A percentile compares a stretch with the other conserved stretches of the same genome.
phyloP scores from a whole-genome alignment of 345 rosid species.

The Salix exigua region DNA sequence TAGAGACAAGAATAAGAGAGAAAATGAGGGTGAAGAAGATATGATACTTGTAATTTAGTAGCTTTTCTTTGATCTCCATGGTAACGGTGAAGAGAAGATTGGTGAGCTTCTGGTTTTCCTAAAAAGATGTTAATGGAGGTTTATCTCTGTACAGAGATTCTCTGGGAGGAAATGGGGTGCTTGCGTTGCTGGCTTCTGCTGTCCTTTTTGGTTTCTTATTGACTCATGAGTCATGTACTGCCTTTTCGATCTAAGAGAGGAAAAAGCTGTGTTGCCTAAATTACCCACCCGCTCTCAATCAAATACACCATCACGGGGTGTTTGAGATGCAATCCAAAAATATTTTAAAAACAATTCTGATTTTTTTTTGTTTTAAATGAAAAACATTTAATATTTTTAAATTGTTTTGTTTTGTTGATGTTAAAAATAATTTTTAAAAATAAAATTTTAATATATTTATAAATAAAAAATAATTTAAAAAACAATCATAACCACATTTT shows the following conservation, averaged over 20 bases:
- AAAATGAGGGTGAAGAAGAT: conserved; percentile 35
- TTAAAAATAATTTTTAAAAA: too few relatives aligned
- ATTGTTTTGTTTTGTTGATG: too few relatives aligned
- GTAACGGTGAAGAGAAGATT: not conserved
- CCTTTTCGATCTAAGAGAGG: not conserved
- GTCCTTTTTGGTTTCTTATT: too few relatives aligned
- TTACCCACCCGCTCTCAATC: not conserved
- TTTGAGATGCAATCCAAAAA: too few relatives aligned
- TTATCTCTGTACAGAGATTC: conserved; percentile 25
- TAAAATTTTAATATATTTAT: too few relatives aligned
- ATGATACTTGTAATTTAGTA: conserved; percentile 57
- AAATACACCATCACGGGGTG: too few relatives aligned
- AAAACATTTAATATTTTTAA: too few relatives aligned
- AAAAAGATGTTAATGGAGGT: not conserved
- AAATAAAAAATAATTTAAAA: too few relatives aligned
- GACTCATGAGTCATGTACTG: too few relatives aligned
- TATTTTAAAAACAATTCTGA: too few relatives aligned
- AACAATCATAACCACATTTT: too few relatives aligned
- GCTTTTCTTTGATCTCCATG: conserved; percentile 65
- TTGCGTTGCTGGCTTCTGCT: not conserved
- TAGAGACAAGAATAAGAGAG: conserved; percentile 22
- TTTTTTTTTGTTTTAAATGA: too few relatives aligned
- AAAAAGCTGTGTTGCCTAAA: not conserved
- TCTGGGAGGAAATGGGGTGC: conserved; percentile 1
- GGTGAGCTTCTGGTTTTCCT: not conserved